Base-by-base conservation (phyloP, 2,329 filamentous ascomycete species). In the Ilyonectria sp. region DNA sequence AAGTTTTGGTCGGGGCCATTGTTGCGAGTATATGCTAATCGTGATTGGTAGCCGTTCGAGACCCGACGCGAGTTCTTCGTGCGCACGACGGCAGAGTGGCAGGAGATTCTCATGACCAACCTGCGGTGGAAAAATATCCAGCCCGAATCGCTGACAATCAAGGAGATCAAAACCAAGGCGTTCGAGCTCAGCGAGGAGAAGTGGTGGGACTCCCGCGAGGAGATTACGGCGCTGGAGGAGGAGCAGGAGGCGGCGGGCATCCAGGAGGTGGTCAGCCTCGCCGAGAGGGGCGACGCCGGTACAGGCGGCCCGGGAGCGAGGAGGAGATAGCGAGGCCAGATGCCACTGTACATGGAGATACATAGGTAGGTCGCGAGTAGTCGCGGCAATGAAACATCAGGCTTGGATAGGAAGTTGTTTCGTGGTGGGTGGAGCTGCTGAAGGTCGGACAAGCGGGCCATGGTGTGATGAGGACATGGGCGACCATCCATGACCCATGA, bases 141-240 rank as follows among this genome's bases (percentile, higher is more conserved):
- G 71, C 87, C 89, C 3, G 92, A 93, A 79, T 87, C 90, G 46
- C 87, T 94, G 71, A 86, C 90, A 0, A 85, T 97, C 77, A 99
- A 99, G 85, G 96, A 98, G 84, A 91, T 98, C 76, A 94, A 97
- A 80, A 92, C 95, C 76, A 91, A 90, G 78, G 96, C 94, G 1
- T 99, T 98, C 79, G 92, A 94, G 77, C 87, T 94, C 71, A 95
- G 95, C 46, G 96, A 99, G 81, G 93, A 95, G 83, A 97, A 97
- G 80, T 99, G 96, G 96, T 99, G 96, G 96, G 96, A 98, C 85
- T 94, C 92, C 78, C 89, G 96, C 75, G 96, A 99, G 83, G 95
- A 98, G 83, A 93, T 99, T 72, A 92, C 91, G 60, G 92, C 90
- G 7, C 82, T 98, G 77, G 96, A 99, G 82, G 95, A 98, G 81